Evolutionary conservation across 768 basidiomycete species (phyloP).

Genomic region (Tulasnella sp.): DNA sequence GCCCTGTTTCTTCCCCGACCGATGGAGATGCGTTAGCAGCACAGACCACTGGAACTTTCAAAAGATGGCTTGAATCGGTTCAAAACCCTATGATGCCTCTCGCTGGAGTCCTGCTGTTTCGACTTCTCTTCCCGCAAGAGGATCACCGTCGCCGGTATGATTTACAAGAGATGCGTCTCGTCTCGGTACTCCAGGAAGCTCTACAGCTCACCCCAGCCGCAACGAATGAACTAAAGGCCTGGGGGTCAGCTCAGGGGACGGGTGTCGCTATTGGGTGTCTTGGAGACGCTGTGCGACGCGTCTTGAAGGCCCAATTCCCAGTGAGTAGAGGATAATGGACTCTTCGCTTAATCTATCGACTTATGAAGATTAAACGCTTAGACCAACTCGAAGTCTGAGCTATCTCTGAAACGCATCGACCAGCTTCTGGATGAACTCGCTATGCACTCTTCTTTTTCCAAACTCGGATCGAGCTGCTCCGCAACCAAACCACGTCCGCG

Average conservation of each 20-base stretch:
- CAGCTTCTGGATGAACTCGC: conserved; percentile 65
- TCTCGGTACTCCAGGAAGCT: conserved; percentile 38
- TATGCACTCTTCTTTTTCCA: conserved; percentile 49
- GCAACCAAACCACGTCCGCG: conserved; percentile 28
- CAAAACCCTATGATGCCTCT: conserved; percentile 37
- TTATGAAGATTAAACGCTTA: conserved; percentile 6
- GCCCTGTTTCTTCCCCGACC: background rate
- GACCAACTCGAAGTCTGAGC: conserved; percentile 17
- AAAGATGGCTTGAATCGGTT: conserved; percentile 14
- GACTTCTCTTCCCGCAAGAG: conserved; percentile 76
- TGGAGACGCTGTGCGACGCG: conserved; percentile 48
- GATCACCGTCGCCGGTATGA: conserved; percentile 59
- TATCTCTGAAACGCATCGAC: conserved; percentile 45
- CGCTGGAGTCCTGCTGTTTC: conserved; percentile 51
- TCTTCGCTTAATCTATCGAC: background rate
- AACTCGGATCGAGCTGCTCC: conserved; percentile 24
- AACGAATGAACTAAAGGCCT: conserved; percentile 21
- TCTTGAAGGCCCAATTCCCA: conserved; percentile 33
- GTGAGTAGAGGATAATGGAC: conserved; percentile 24
- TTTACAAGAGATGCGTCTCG: conserved; percentile 55
- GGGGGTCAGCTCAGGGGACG: conserved; percentile 27
- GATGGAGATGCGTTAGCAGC: background rate
- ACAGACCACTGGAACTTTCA: conserved; percentile 10
- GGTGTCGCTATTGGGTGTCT: conserved; percentile 53
- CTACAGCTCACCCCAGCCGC: conserved; percentile 31